Base-by-base conservation (phyloP, 371 early-diverging fungal species). In the Mortierella sp. region DNA sequence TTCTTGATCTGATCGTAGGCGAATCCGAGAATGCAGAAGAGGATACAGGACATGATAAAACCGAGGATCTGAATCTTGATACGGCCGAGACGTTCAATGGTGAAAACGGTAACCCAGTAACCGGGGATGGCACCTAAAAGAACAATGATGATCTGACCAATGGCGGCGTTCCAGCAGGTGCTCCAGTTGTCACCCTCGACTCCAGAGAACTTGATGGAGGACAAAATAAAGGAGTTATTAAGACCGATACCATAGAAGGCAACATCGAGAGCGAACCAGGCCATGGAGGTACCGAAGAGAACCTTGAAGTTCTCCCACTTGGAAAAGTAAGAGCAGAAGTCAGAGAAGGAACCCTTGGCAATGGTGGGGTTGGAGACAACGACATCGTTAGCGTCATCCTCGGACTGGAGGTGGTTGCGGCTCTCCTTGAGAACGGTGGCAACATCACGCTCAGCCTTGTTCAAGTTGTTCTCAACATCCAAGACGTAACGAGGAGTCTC, bases 401-500 rank as follows among this genome's bases (percentile, higher is more conserved):
- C 71, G 51, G 73, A 62, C 34, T 69, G 64, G 43, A 76, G 63
- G 68, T 76, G 67, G 72, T 80, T 72, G 32, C 68, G 75, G 60
- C 43, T 68, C 61, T 68, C 65, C 65, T 83, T 85, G 37, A 84
- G 61, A 54, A 82, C 82, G 22, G 53, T 62, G 49, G 80, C 78
- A 40, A 85, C 78, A 68, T 88, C 92, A 17, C 75, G 78, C 54
- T 89, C 87, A 55, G 93, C 93, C 66, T 86, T 88, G 74, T 90
- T 89, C 23, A 88, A 74, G 74, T 93, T 89, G 59, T 88, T 84
- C 71, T 93, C 88, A 59, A 94, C 90, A 73, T 95, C 93, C 37
- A 93, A 88, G 28, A 93, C 88, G 77, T 91, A 96, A 65, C 95
- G 93, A 42, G 97, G 96, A 42, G 97, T 95, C 85, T 97, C 97